Base-by-base conservation (phyloP, 2,329 filamentous ascomycete species). In the Cephalotrichum gorgonifer region DNA sequence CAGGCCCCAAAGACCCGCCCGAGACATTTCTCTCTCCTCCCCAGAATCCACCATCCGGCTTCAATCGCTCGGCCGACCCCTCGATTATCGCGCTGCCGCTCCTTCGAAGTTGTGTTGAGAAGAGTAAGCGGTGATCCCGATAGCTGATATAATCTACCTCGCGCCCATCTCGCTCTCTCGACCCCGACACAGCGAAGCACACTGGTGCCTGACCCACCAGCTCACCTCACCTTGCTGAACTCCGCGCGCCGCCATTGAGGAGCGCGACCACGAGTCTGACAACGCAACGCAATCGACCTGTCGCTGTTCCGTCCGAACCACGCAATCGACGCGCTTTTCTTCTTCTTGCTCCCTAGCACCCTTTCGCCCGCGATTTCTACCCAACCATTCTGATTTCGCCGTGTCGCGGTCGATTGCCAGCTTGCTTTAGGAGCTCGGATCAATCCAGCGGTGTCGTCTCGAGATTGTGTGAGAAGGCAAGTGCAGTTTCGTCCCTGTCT, bases 11-110 rank as follows among this genome's bases (percentile, higher is more conserved):
- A 26, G 23, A 47, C 27, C 27, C 45, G 35, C 45, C 45, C 45
- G 45, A 47, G 45, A 47, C 45, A 48, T 43, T 48, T 43, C 46
- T 43, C 43, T n/a, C 35, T 48, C 46, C 26, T 48, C 46, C 38
- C 38, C 38, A 28, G 42, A 42, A 48, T 41, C 26, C 26, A 27
- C 12, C 38, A n/a, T 28, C 45, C 33, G 33, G 20, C 45, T 30
- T 43, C 46, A 31, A 33, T 48, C 27, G 15, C 38, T 48, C 35
- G 31, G 26, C 35, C 22, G 39, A 48, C 46, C 45, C 45, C 44
- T 35, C 45, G 45, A 47, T 23, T 39, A 26, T 41, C 22, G 33
- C 45, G 45, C 33, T 38, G 45, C 28, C 45, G 27, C 30, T 47
- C 45, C 11, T 38, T 46, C 28, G 27, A 39, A 39, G 41, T 31